Base-by-base conservation (phyloP, 768 basidiomycete genomes). In the Suillus sp. region DNA sequence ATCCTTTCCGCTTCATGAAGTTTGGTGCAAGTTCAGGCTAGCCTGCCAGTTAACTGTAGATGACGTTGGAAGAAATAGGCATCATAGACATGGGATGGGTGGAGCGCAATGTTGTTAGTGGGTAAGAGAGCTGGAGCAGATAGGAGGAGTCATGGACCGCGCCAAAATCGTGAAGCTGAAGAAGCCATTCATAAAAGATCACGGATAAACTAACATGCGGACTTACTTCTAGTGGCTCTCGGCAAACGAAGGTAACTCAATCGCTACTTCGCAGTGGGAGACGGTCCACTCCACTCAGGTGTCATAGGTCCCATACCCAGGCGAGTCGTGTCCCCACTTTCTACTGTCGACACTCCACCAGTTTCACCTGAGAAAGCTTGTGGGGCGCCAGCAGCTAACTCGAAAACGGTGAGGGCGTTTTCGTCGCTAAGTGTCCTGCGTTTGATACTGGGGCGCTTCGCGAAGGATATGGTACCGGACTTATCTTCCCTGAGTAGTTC, bases 371-470 rank as follows among this genome's bases (percentile, higher is more conserved):
- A 16, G 2, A 42, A 54, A 2, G 68, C 54, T 14, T 65, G 65
- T 4, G 65, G 53, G 42, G 30, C 62, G 37, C 32, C 68, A 42
- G 61, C 20, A 11, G 38, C 20, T 11, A 34, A 60, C 48, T 60
- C 66, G 8, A 72, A 65, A n/a, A 64, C 42, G 20, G 67, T 34
- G 47, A 47, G 54, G 6, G 47, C 56, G 10, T 48, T 65, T n/a
- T 67, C 68, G 4, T 66, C 64, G 43, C 60, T 61, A 16, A 50
- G 60, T 14, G 43, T 51, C 69, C 81, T 80, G 48, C 83, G 78
- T 70, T 89, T 87, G 64, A 88, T 77, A 65, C 88, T 92, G 38
- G 88, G 89, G 43, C 89, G 82, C 74, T 91, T 92, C 34, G 84
- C 81, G 62, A 85, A 77, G 60, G 82, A 77, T 59, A 81, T 72